These are phyloP conservation scores for Hanseniaspora sp. DNA, from an alignment of 1,139 yeast species.

Conservation along the genomic window DNA sequence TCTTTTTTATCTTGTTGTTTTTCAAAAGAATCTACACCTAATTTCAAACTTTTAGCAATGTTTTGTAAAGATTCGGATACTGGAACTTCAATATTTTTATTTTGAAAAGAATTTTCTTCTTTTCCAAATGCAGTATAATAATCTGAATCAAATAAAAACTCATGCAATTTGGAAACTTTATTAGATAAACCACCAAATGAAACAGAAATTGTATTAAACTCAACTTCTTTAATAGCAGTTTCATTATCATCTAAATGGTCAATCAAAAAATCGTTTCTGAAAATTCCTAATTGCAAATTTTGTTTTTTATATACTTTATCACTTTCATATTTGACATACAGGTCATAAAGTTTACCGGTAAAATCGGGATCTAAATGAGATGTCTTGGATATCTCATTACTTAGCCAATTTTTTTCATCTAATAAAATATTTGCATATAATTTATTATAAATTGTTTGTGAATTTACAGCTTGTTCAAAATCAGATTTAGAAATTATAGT, in stretches of 20 bases:
- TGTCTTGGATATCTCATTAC: slow-evolving; percentile 43
- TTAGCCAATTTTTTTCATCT: slow-evolving; percentile 52
- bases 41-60: slow-evolving; percentile 61
- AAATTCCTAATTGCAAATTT: slow-evolving; percentile 66
- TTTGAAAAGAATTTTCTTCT: slow-evolving; percentile 48
- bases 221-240: slow-evolving; percentile 70
- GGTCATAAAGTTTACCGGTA: slow-evolving; percentile 64
- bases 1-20: slow-evolving; percentile 22
- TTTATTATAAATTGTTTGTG: slow-evolving; percentile 63
- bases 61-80: slow-evolving; percentile 50
- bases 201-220: slow-evolving; percentile 89
- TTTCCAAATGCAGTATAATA: slow-evolving; percentile 37
- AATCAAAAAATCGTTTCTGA: slow-evolving; percentile 83
- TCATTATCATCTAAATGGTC: slow-evolving; percentile 34
- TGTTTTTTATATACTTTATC: slow-evolving; percentile 46
- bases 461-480: slow-evolving; percentile 53
- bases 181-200: slow-evolving; percentile 87
- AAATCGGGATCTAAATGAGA: slow-evolving; percentile 58
- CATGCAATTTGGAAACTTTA: slow-evolving; percentile 67
- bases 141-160: slow-evolving; percentile 49
- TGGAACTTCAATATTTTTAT: slow-evolving; percentile 47
- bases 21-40: slow-evolving; percentile 48
- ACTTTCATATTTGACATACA: slow-evolving; percentile 38
- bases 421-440: slow-evolving; percentile 54
- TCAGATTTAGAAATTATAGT: slow-evolving; percentile 69